phyloP scores from a whole-genome alignment of 2,329 filamentous ascomycete genomes.

The Phaeosphaeriaceae sp. region DNA sequence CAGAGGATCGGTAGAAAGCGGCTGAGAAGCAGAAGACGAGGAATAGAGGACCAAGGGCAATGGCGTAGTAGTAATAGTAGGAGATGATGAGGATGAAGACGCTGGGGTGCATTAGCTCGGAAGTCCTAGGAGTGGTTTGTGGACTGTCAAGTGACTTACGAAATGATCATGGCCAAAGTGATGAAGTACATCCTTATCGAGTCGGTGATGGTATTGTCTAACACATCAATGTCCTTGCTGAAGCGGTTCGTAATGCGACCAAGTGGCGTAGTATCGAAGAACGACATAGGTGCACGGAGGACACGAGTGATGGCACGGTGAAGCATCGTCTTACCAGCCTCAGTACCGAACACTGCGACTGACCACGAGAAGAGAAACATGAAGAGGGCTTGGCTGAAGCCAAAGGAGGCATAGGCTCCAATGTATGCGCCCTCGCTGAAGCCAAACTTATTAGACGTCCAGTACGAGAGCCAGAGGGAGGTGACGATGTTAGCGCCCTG shows the following conservation, averaged over 20 bases:
- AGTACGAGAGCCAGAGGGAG: slow-evolving; percentile 91
- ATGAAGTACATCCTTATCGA: slow-evolving; percentile 92
- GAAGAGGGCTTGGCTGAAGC: slow-evolving; percentile 37
- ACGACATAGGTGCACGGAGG: slow-evolving; percentile 75
- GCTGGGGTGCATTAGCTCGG: slow-evolving; percentile 37
- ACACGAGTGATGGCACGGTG: slow-evolving; percentile 80
- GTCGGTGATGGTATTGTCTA: slow-evolving; percentile 92
- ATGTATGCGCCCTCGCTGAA: slow-evolving; percentile 75
- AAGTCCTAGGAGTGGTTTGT: background rate
- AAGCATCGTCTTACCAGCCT: slow-evolving; percentile 81
- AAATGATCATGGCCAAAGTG: slow-evolving; percentile 80
- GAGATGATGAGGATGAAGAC: slow-evolving; percentile 91
- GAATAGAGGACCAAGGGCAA: slow-evolving; percentile 73
- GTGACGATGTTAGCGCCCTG: slow-evolving; percentile 88
- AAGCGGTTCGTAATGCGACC: slow-evolving; percentile 97
- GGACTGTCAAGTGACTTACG: slow-evolving; percentile 16
- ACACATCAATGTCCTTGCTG: slow-evolving; percentile 91
- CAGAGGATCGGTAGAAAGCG: slow-evolving; percentile 87
- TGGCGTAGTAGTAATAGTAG: slow-evolving; percentile 90
- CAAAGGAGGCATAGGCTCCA: slow-evolving; percentile 52
- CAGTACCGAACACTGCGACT: slow-evolving; percentile 81
- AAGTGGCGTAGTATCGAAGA: slow-evolving; percentile 96
- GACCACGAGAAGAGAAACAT: slow-evolving; percentile 81
- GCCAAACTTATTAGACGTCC: slow-evolving; percentile 81
- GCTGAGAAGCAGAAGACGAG: slow-evolving; percentile 82